Conservation (phyloP, 2,329 filamentous ascomycete genomes). For the Fusarium nelsonii region DNA sequence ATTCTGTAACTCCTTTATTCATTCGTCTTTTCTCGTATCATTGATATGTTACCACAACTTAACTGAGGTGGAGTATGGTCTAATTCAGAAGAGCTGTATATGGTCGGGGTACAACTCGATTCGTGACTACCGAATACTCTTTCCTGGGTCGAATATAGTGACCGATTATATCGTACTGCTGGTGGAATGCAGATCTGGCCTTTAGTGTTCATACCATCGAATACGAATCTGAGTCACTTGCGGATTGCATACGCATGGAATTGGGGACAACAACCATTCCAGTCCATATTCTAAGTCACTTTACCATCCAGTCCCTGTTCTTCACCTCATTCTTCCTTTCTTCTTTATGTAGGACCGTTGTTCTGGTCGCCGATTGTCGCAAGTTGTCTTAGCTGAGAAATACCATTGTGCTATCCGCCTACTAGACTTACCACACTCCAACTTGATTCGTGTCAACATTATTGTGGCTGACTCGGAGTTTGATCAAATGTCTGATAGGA, state of each 20-base stretch:
- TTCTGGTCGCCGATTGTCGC: background rate
- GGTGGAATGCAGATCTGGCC: conserved; percentile 4
- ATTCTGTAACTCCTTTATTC: too few relatives aligned
- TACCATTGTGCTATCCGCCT: background rate
- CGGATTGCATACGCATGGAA: background rate
- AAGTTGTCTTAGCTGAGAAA: conserved; percentile 1
- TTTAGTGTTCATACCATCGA: conserved; percentile 13
- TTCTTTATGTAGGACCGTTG: background rate
- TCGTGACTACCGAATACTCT: background rate
- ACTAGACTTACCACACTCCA: background rate
- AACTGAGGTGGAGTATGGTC: background rate
- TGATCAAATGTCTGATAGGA: background rate
- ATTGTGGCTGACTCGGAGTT: background rate
- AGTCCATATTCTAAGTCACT: background rate
- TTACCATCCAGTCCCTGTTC: background rate
- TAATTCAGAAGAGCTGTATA: background rate
- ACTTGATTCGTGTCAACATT: background rate
- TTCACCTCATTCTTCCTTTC: background rate
- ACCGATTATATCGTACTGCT: background rate
- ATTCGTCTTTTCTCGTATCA: background rate
- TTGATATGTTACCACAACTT: background rate
- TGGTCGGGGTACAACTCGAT: background rate
- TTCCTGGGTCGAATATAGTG: background rate
- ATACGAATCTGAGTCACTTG: conserved; percentile 12
- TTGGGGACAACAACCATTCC: background rate